Base-by-base conservation (phyloP, 2,329 filamentous ascomycete species). In the Pseudopithomyces chartarum region DNA sequence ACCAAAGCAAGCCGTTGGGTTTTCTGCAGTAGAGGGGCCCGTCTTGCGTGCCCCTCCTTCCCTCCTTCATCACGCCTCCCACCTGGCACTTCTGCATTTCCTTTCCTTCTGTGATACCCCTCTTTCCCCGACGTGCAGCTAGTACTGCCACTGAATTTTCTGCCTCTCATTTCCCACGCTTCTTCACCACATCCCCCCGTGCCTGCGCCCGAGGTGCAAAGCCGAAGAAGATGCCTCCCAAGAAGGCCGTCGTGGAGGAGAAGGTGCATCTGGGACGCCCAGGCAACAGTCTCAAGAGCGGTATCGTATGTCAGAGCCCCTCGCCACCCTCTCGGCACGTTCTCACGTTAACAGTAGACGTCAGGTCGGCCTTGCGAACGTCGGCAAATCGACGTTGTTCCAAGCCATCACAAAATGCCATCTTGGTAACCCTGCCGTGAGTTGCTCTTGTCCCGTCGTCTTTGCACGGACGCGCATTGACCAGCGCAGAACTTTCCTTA, bases 301-400 rank as follows among this genome's bases (percentile, higher is more conserved):
- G 95, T 83, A 99, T 99, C 81, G 86, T 88, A 85, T 87, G 95
- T 96, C 26, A 85, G 80, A 87, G 78, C 76, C 70, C 77, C 76
- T 67, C 59, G 64, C 53, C 62, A 65, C 63, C 46, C 73, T 59
- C 58, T 64, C 60, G 64, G 57, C 67, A 65, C 64, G 68, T 73
- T 70, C 68, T 76, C 60, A 70, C 69, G 69, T 79, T 79, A 75
- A 80, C 75, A 76, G 70, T 76, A 66, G 67, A 70, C 70, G 73
- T 60, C 78, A 97, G 92, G 92, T 99, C 80, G 95, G 95, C 81
- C 88, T 99, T 73, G 95, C 95, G 79, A 99, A 99, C 80, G 96
- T 99, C 70, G 95, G 95, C 80, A 99, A 99, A 84, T 99, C 95
- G 66, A 99, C 96, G 33, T 88, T 99, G 72, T 99, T 99, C 87